Percentiles rank a stretch among this genome's conserved stretches.
phyloP scores from a whole-genome alignment of 345 rosid species.

The Lagerstroemia speciosa region DNA sequence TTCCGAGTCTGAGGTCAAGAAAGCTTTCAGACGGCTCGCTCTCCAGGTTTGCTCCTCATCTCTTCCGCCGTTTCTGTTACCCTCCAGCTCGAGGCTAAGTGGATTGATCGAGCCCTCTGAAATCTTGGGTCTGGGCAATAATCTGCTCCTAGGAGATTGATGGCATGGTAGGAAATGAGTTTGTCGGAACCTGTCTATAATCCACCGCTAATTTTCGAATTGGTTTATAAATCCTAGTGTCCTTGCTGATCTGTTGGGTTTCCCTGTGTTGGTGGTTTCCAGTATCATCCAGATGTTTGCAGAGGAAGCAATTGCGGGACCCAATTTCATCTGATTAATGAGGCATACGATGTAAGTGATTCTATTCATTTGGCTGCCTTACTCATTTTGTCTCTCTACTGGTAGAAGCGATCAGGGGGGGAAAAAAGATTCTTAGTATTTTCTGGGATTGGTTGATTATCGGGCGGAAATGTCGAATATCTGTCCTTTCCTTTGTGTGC shows the following conservation, averaged over 20 bases:
- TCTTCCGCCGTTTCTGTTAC: neutral
- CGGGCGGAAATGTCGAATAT: neutral
- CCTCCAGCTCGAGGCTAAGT: no score
- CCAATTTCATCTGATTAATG: constrained; percentile 62
- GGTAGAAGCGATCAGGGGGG: neutral
- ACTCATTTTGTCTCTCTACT: neutral
- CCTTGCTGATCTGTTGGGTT: neutral
- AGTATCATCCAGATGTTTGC: constrained; percentile 98
- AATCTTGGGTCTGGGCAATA: neutral
- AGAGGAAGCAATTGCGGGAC: constrained; percentile 71
- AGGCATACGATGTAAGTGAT: constrained; percentile 63
- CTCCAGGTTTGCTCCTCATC: constrained; percentile 36
- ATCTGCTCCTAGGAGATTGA: neutral
- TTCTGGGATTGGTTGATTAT: neutral
- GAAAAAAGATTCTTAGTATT: neutral
- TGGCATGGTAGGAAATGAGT: neutral
- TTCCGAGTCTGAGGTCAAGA: constrained; percentile 76
- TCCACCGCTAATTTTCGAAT: neutral
- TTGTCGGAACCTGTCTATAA: neutral
- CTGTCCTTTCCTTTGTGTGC: no score
- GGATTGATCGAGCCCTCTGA: no score
- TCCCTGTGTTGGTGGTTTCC: constrained; percentile 12
- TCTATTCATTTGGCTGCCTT: neutral
- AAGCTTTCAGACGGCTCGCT: constrained; percentile 77
- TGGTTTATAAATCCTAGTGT: neutral